Evolutionary conservation across 371 early-diverging fungal genomes (phyloP), one percentile per base, ranked within the genome.

Genomic region (Mucor piriformis): DNA sequence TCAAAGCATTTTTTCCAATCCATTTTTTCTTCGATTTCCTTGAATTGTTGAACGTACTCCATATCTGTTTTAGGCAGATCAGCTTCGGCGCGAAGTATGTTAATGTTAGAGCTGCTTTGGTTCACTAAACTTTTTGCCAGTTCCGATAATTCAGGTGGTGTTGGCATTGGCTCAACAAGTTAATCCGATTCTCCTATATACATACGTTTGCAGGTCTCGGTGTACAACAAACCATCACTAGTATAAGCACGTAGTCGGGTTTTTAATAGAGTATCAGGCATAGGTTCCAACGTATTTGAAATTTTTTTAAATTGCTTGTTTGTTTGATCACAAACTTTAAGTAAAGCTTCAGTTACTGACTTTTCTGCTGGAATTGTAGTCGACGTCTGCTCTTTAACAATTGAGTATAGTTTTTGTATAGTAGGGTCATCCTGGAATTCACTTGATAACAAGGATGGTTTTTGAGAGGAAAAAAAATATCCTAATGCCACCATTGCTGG

Each of bases 101-200:
- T 52, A 46, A 44, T 56, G 47, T 0, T 46, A 52, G 56, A 52
- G 52, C 44, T 51, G 16, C 37, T 62, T 62, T 62, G 24, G 23
- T 56, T 50, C 20, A 62, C 33, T 46, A 62, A 56, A 29, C 27
- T 42, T 62, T 42, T 56, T 42, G 61, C 61, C 34, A 49, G 34
- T 12, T 61, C 54, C 0, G 61, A 54, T 49, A 54, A 49, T 54
- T 54, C 50, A 49, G 54, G 54, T 54, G 61, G 61, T 54, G 54
- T 49, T 54, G 54, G 61, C 61, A 61, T 61, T 20, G 61, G 54
- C 54, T 61, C 61, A 42, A 61, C 61, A 61, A 49, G 49, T 54
- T 53, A 40, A 38, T 61, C 54, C 6, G 50, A 49, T 54, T 49
- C 40, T 54, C 54, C 15, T 54, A 42, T 23, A 6, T 54, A 54